These are phyloP conservation scores for Coemansia sp. DNA, from an alignment of 192 early-diverging fungal genomes.

Conservation along the genomic window DNA sequence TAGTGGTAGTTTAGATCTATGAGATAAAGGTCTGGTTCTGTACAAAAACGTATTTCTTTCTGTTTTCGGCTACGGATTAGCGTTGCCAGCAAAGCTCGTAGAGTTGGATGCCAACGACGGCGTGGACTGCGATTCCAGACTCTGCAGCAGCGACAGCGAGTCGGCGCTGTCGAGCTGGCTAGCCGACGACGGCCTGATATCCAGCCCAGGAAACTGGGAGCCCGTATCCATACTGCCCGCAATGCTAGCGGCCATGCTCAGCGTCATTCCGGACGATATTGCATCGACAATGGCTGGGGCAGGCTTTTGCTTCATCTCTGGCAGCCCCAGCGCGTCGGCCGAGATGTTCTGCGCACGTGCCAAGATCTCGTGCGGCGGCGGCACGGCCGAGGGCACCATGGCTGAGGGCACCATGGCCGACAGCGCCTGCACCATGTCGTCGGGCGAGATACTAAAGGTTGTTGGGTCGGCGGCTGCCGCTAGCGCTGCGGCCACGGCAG, in stretches of 20 bases:
- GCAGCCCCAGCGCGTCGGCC: not conserved
- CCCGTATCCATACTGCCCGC: not conserved
- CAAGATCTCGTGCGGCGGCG: slow-evolving; percentile 9
- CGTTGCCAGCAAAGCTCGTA: too few relatives aligned
- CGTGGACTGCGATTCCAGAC: too few relatives aligned
- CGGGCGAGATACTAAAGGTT: slow-evolving; percentile 5
- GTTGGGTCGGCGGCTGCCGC: slow-evolving; percentile 3
- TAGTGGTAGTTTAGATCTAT: too few relatives aligned
- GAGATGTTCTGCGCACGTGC: slow-evolving; percentile 4
- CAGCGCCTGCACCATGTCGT: slow-evolving; percentile 10
- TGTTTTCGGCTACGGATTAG: too few relatives aligned
- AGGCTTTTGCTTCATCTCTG: not conserved
- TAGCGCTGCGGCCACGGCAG: slow-evolving; percentile 11
- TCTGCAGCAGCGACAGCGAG: too few relatives aligned
- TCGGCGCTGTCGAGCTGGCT: too few relatives aligned
- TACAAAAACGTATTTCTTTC: too few relatives aligned
- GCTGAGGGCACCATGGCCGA: slow-evolving; percentile 7
- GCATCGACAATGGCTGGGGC: not conserved
- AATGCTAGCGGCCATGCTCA: not conserved
- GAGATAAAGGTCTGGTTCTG: too few relatives aligned
- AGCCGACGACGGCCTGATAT: too few relatives aligned
- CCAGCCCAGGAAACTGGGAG: too few relatives aligned
- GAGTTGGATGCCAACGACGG: too few relatives aligned
- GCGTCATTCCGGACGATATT: not conserved
- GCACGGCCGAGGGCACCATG: slow-evolving; percentile 8